These are phyloP conservation scores for Sugiyamaella grinbergsii DNA, from an alignment of 1,139 yeast species.

Conservation along the genomic window DNA sequence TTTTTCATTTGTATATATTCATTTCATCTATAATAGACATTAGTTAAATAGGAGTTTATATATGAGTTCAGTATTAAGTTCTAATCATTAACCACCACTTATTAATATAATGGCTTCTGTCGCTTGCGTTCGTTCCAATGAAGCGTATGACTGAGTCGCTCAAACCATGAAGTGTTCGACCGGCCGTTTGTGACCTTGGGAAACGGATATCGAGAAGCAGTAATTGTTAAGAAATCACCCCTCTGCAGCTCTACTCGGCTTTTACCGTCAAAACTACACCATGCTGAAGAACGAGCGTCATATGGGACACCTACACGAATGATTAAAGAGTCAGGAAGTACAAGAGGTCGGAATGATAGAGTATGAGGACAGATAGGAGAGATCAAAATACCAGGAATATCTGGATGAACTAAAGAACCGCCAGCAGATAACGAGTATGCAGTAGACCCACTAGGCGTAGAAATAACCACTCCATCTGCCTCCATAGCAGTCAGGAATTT, in stretches of 20 bases:
- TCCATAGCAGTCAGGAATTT: conserved; percentile 79
- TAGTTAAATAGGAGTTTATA: no score
- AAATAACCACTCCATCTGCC: conserved; percentile 82
- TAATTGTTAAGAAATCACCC: conserved; percentile 72
- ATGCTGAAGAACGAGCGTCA: conserved; percentile 67
- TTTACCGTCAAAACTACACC: conserved; percentile 84
- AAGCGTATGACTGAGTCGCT: conserved; percentile 50
- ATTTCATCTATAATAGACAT: neutral
- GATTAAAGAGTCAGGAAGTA: conserved; percentile 70
- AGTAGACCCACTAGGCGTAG: conserved; percentile 91
- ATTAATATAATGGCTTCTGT: conserved; percentile 37
- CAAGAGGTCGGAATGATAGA: conserved; percentile 76
- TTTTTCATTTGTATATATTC: no score
- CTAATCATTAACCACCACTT: neutral
- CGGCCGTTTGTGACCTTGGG: conserved; percentile 61
- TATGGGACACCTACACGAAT: conserved; percentile 70
- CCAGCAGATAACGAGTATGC: conserved; percentile 88
- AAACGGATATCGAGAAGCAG: conserved; percentile 73
- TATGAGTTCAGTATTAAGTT: neutral
- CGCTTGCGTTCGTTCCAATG: conserved; percentile 59
- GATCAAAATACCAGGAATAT: conserved; percentile 73
- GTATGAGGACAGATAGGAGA: conserved; percentile 90
- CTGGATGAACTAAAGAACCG: conserved; percentile 86
- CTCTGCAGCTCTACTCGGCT: conserved; percentile 63
- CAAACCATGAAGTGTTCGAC: conserved; percentile 52